phyloP scores from a whole-genome alignment of 1,139 yeast species.

The Nakaseomyces nivariensis region DNA sequence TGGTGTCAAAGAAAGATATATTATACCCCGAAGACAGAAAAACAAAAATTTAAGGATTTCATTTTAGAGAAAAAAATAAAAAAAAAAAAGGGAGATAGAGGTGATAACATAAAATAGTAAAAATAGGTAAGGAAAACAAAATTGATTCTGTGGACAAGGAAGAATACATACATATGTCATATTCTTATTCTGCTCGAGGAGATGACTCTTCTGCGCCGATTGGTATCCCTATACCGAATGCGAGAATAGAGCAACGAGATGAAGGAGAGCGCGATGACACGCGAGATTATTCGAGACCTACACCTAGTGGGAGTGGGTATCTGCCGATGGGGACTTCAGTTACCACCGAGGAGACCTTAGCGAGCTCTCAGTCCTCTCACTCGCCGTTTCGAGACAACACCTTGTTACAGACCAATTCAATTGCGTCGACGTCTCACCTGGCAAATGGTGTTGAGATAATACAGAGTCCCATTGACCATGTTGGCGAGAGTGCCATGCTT shows the following conservation, averaged over 20 bases:
- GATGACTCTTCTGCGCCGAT: constrained; percentile 2
- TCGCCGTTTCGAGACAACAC: constrained; percentile 3
- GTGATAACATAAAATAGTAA: neutral
- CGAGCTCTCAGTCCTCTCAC: constrained; percentile 2
- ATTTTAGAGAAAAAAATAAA: no score
- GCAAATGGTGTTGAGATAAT: neutral
- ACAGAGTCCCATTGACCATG: constrained; percentile 1
- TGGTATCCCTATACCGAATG: constrained; percentile 1
- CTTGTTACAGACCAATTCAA: neutral
- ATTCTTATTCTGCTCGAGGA: neutral
- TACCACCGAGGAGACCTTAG: constrained; percentile 2
- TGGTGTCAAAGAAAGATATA: no score
- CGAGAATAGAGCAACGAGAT: neutral
- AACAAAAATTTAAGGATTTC: no score
- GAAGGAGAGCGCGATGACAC: neutral
- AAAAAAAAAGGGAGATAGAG: no score
- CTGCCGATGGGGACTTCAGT: constrained; percentile 3
- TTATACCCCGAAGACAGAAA: no score
- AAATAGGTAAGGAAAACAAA: neutral
- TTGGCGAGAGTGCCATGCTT: neutral
- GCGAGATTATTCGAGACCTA: neutral
- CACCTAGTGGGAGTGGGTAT: constrained; percentile 1
- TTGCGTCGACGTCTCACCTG: neutral
- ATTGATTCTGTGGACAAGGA: neutral
- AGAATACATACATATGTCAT: neutral